Evolutionary conservation across 192 early-diverging fungal genomes (phyloP).

Genomic region (Coemansia aciculifera): DNA sequence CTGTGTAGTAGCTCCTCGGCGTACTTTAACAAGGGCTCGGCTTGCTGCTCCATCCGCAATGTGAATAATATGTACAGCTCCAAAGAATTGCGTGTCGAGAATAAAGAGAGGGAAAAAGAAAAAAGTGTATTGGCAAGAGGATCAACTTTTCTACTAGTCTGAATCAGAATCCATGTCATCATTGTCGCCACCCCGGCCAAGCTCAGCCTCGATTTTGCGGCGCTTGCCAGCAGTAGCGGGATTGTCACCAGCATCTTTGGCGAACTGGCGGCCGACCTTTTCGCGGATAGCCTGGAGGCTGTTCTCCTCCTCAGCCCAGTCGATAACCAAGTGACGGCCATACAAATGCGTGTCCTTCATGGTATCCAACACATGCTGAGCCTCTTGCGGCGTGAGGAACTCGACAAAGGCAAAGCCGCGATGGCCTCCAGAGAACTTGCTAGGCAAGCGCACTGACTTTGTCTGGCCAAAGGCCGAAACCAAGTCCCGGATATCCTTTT

Average conservation of each 20-base stretch:
- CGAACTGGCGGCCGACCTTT: constrained; percentile 82
- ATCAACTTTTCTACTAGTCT: constrained; percentile 6
- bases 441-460: constrained; percentile 93
- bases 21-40: constrained; percentile 42
- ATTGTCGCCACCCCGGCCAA: constrained; percentile 9
- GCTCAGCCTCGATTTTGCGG: constrained; percentile 65
- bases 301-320: constrained; percentile 83
- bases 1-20: constrained; percentile 48
- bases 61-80: constrained; percentile 5
- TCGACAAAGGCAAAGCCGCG: constrained; percentile 99
- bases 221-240: constrained; percentile 57
- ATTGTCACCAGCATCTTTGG: constrained; percentile 60
- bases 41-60: constrained; percentile 22
- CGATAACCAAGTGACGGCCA: constrained; percentile 93
- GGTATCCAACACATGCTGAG: constrained; percentile 82
- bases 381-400: constrained; percentile 95
- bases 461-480: constrained; percentile 92
- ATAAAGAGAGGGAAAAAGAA: background rate
- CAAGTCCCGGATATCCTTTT: constrained; percentile 87
- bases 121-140: background rate
- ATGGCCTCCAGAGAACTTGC: constrained; percentile 89
- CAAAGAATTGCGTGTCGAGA: no score
- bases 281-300: constrained; percentile 79
- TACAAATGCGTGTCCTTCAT: constrained; percentile 94
- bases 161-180: constrained; percentile 31